Percentiles rank a stretch among this genome's conserved stretches.
Evolutionary conservation across 768 basidiomycete species (phyloP).

Genomic region (Basidioascus undulatus): DNA sequence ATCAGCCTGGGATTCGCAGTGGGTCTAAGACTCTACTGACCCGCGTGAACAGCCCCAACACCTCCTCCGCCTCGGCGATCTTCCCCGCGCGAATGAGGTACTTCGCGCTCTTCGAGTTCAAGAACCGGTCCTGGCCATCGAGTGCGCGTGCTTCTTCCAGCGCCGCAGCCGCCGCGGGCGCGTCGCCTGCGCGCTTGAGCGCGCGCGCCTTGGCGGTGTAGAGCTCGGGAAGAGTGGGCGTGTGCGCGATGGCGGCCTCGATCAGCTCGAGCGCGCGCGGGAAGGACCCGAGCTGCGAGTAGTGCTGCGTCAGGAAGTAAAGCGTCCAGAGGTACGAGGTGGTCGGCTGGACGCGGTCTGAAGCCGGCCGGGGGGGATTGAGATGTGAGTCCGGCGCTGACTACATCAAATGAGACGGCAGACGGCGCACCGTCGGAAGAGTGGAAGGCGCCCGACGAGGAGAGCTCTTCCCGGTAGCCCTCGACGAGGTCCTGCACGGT

Average conservation of each 20-base stretch:
- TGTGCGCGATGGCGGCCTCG: conserved; percentile 45
- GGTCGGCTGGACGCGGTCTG: conserved; percentile 32
- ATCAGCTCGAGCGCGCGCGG: conserved; percentile 35
- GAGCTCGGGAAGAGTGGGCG: conserved; percentile 80
- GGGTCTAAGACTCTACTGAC: conserved; percentile 22
- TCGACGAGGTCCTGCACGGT: conserved; percentile 47
- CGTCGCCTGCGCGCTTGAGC: conserved; percentile 66
- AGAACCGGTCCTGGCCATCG: conserved; percentile 81
- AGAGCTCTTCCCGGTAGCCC: conserved; percentile 22
- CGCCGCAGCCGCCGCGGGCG: conserved; percentile 40
- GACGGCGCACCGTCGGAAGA: too few species aligned
- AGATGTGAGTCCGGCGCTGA: background rate
- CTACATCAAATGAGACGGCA: conserved; percentile 1
- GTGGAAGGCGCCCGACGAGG: too few species aligned
- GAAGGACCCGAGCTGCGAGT: conserved; percentile 36
- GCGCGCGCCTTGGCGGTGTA: conserved; percentile 57
- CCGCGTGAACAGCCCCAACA: conserved; percentile 79
- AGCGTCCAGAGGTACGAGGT: conserved; percentile 80
- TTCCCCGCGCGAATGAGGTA: conserved; percentile 66
- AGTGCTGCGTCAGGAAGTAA: conserved; percentile 81
- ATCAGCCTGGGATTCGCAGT: too few species aligned
- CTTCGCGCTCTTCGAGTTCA: conserved; percentile 84
- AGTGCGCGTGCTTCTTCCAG: conserved; percentile 61
- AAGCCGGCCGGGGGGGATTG: background rate
- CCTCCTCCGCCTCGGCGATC: conserved; percentile 42